Percentiles rank a stretch among this genome's conserved stretches.
phyloP scores from a whole-genome alignment of 2,329 filamentous ascomycete species.

The Colletotrichum graminicola region DNA sequence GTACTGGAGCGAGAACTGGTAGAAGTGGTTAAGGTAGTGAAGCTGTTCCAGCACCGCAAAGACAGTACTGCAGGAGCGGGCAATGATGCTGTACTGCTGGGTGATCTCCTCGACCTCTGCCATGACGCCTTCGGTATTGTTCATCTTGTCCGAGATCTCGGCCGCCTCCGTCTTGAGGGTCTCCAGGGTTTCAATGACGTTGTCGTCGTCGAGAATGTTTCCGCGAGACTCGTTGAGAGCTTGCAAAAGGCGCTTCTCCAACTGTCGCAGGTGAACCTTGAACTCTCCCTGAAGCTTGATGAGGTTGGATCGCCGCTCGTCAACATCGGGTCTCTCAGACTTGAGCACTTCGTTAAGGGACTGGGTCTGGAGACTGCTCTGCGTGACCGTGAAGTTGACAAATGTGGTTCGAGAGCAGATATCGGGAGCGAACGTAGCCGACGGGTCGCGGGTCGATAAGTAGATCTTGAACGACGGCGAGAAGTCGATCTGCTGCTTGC shows the following conservation, averaged over 20 bases:
- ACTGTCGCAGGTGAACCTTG: slow-evolving; percentile 94
- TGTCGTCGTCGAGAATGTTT: slow-evolving; percentile 98
- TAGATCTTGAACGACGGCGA: slow-evolving; percentile 97
- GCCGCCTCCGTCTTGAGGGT: slow-evolving; percentile 97
- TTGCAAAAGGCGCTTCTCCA: slow-evolving; percentile 93
- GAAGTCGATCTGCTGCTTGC: slow-evolving; percentile 99
- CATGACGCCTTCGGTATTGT: slow-evolving; percentile 98
- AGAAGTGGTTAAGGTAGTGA: slow-evolving; percentile 98
- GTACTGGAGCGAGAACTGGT: slow-evolving; percentile 98
- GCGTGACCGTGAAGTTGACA: slow-evolving; percentile 99
- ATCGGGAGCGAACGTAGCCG: slow-evolving; percentile 93
- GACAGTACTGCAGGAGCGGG: slow-evolving; percentile 94
- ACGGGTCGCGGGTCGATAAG: slow-evolving; percentile 94
- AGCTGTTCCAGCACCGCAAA: slow-evolving; percentile 97
- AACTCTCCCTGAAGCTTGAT: slow-evolving; percentile 99
- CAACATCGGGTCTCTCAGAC: slow-evolving; percentile 95
- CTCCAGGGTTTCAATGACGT: slow-evolving; percentile 97
- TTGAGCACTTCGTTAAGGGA: slow-evolving; percentile 98
- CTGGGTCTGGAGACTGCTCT: slow-evolving; percentile 98
- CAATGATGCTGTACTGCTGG: slow-evolving; percentile 92
- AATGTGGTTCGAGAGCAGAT: slow-evolving; percentile 98
- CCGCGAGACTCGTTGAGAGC: slow-evolving; percentile 97
- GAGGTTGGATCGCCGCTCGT: slow-evolving; percentile 94
- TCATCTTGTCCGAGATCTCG: slow-evolving; percentile 96
- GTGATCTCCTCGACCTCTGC: slow-evolving; percentile 97